A percentile compares a stretch with the other conserved stretches of the same genome.
Evolutionary conservation across 139 green algal genomes (phyloP).

Genomic region (Volvox africanus): DNA sequence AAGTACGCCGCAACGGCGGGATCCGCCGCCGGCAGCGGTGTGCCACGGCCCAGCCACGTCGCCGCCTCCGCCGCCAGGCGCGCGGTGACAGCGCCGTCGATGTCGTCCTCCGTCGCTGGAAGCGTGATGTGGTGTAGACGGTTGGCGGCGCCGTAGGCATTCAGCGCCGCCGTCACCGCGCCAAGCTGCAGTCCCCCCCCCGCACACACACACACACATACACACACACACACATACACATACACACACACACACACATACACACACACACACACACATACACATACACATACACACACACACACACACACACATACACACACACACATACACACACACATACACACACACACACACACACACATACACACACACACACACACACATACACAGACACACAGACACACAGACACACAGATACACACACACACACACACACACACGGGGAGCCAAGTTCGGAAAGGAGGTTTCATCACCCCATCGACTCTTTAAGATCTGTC

Average conservation of each 20-base stretch:
- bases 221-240: not conserved
- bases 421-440: not conserved
- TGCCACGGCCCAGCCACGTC: constrained; percentile 54
- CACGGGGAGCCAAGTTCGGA: not conserved
- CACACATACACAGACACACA: too few species aligned
- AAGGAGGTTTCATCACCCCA: too few species aligned
- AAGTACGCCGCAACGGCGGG: constrained; percentile 60
- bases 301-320: too few species aligned
- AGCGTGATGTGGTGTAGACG: constrained; percentile 1
- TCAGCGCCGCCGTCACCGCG: constrained; percentile 22
- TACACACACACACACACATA: too few species aligned
- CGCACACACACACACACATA: not conserved
- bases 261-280: too few species aligned
- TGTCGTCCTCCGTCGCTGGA: constrained; percentile 2
- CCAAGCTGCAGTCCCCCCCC: not conserved
- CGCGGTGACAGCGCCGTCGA: constrained; percentile 29
- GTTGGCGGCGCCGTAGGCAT: constrained; percentile 1
- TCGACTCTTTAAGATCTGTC: too few species aligned
- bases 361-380: too few species aligned
- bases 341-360: too few species aligned
- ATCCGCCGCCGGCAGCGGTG: constrained; percentile 50
- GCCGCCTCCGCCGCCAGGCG: constrained; percentile 32
- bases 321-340: too few species aligned
- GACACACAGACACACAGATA: too few species aligned
- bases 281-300: too few species aligned